Evolutionary conservation across 352 stramenopile genomes (phyloP).

Genomic region (Globisporangium heterothallicum): DNA sequence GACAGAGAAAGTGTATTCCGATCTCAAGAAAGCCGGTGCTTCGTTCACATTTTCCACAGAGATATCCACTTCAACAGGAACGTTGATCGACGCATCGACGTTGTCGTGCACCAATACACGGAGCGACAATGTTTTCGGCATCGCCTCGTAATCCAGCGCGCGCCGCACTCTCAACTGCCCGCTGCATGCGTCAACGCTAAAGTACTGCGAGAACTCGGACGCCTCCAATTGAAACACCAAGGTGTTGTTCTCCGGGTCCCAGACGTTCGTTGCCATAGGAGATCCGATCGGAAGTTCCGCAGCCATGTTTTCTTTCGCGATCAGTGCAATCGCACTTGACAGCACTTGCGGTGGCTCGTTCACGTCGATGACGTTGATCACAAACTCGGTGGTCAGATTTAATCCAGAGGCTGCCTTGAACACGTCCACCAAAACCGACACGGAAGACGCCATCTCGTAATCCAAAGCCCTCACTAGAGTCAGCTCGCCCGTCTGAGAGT

Average conservation of each 20-base stretch:
- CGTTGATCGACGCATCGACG: background rate
- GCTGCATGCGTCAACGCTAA: slow-evolving; percentile 39
- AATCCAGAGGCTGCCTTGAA: background rate
- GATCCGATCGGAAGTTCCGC: slow-evolving; percentile 18
- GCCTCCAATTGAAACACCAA: slow-evolving; percentile 33
- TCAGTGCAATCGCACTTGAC: slow-evolving; percentile 1
- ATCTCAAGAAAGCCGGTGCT: background rate
- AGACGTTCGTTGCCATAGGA: slow-evolving; percentile 23
- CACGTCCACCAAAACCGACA: slow-evolving; percentile 1
- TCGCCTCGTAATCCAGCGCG: slow-evolving; percentile 35
- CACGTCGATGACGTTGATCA: slow-evolving; percentile 14
- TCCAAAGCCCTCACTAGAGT: slow-evolving; percentile 3
- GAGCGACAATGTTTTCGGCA: slow-evolving; percentile 2
- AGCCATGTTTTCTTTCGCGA: background rate
- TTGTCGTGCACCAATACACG: slow-evolving; percentile 8
- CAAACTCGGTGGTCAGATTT: background rate
- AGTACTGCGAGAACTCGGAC: slow-evolving; percentile 38
- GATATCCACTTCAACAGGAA: background rate
- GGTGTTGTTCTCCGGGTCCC: slow-evolving; percentile 55
- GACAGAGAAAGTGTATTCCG: slow-evolving; percentile 2
- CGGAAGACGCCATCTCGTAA: background rate
- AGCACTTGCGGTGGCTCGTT: slow-evolving; percentile 21
- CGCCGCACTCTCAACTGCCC: slow-evolving; percentile 34
- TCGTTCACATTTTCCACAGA: slow-evolving; percentile 9
- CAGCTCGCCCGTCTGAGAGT: slow-evolving; percentile 1